Conservation (phyloP, 495 filamentous ascomycete species). For the Podospora bellae-mahoneyi region DNA sequence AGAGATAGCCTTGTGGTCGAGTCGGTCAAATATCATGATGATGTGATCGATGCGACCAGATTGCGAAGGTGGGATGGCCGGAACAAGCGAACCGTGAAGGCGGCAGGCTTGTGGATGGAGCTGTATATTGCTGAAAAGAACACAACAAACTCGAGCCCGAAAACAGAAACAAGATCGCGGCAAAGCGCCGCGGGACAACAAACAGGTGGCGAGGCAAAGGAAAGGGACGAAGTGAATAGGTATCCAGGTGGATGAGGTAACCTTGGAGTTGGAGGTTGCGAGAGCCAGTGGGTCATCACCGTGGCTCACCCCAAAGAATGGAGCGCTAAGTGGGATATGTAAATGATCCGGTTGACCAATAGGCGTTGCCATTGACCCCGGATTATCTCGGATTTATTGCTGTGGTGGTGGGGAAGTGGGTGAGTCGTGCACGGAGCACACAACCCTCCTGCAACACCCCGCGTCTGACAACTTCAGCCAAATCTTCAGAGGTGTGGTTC, state of each 20-base stretch:
- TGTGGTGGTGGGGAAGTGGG: background rate
- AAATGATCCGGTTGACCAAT: constrained; percentile 26
- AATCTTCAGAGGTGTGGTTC: background rate
- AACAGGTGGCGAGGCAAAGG: constrained; percentile 2
- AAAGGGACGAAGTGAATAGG: background rate
- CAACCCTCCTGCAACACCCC: background rate
- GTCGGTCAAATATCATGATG: constrained; percentile 31
- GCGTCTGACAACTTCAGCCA: background rate
- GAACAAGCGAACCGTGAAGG: background rate
- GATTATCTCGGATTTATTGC: background rate
- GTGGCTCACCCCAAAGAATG: background rate
- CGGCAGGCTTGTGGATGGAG: background rate
- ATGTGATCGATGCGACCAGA: constrained; percentile 18
- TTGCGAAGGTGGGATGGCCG: background rate
- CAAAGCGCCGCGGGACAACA: background rate
- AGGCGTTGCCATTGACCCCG: constrained; percentile 1
- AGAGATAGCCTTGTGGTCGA: constrained; percentile 20
- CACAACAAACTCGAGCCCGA: background rate
- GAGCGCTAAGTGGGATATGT: constrained; percentile 20
- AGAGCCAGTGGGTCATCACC: constrained; percentile 13
- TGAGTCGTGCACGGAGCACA: background rate
- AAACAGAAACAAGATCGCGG: background rate
- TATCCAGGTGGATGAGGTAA: constrained; percentile 19
- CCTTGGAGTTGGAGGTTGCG: constrained; percentile 15
- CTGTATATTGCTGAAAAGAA: background rate